Evolutionary conservation across 2,329 filamentous ascomycete species (phyloP).

Genomic region (Penicillium crustosum): DNA sequence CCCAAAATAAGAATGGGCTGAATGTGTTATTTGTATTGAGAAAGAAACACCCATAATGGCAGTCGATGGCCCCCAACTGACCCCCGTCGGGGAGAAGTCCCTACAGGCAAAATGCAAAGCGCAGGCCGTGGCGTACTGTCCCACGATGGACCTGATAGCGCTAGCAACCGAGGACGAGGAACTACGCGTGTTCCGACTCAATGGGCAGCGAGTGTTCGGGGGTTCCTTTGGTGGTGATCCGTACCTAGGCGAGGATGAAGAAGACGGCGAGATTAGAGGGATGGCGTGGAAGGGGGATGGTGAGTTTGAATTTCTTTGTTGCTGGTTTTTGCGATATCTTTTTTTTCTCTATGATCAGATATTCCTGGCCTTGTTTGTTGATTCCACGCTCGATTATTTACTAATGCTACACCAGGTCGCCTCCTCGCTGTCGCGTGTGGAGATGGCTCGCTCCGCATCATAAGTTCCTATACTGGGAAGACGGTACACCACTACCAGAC

Average conservation of each 20-base stretch:
- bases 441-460: slow-evolving; percentile 73
- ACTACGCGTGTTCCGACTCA: slow-evolving; percentile 74
- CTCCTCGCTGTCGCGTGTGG: slow-evolving; percentile 81
- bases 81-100: slow-evolving; percentile 42
- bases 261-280: slow-evolving; percentile 41
- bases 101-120: slow-evolving; percentile 45
- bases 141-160: slow-evolving; percentile 79
- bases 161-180: slow-evolving; percentile 66
- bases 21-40: neutral
- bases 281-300: slow-evolving; percentile 69
- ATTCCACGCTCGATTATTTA: neutral
- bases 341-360: neutral
- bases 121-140: slow-evolving; percentile 68
- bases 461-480: slow-evolving; percentile 79
- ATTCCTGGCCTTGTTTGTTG: neutral
- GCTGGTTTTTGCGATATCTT: neutral
- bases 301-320: slow-evolving; percentile 37
- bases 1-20: slow-evolving; percentile 29
- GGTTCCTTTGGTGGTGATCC: slow-evolving; percentile 40
- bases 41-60: slow-evolving; percentile 21
- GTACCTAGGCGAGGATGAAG: slow-evolving; percentile 46
- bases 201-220: slow-evolving; percentile 68
- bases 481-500: slow-evolving; percentile 67
- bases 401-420: slow-evolving; percentile 44
- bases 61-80: slow-evolving; percentile 36